These are phyloP conservation scores for Pleurotus giganteus DNA, from an alignment of 768 basidiomycete genomes.

Conservation along the genomic window DNA sequence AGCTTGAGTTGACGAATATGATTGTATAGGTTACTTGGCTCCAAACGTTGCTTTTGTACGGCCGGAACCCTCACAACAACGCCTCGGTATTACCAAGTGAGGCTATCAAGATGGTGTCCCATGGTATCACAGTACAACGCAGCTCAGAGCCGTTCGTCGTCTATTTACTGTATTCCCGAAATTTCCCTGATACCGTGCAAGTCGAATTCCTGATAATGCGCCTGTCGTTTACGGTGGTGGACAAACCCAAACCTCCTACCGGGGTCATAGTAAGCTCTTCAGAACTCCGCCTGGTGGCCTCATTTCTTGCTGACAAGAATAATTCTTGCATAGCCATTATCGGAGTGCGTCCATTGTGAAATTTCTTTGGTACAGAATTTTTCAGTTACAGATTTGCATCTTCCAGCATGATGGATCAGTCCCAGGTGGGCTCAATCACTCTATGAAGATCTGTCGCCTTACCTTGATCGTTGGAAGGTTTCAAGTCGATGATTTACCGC, in stretches of 20 bases:
- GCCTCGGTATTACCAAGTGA: slow-evolving; percentile 18
- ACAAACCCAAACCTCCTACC: slow-evolving; percentile 17
- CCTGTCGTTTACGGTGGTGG: slow-evolving; percentile 24
- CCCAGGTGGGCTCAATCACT: neutral
- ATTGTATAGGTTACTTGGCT: slow-evolving; percentile 18
- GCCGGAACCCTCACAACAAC: slow-evolving; percentile 15
- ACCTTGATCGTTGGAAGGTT: no score
- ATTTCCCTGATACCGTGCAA: neutral
- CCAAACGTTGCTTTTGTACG: slow-evolving; percentile 14
- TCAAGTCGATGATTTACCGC: no score
- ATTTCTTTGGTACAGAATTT: no score
- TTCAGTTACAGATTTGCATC: no score
- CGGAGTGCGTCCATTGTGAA: no score
- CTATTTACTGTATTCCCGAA: neutral
- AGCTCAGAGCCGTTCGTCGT: slow-evolving; percentile 13
- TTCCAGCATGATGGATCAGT: neutral
- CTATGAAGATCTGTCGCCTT: neutral
- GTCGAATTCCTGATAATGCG: slow-evolving; percentile 19
- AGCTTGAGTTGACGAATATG: no score
- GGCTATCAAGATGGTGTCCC: slow-evolving; percentile 14
- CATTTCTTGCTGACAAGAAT: no score
- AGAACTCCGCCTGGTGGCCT: no score
- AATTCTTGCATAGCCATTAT: no score
- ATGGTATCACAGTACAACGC: slow-evolving; percentile 16
- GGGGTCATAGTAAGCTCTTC: slow-evolving; percentile 20